phyloP scores from a whole-genome alignment of 495 filamentous ascomycete genomes.

The Hypoxylon rickii region DNA sequence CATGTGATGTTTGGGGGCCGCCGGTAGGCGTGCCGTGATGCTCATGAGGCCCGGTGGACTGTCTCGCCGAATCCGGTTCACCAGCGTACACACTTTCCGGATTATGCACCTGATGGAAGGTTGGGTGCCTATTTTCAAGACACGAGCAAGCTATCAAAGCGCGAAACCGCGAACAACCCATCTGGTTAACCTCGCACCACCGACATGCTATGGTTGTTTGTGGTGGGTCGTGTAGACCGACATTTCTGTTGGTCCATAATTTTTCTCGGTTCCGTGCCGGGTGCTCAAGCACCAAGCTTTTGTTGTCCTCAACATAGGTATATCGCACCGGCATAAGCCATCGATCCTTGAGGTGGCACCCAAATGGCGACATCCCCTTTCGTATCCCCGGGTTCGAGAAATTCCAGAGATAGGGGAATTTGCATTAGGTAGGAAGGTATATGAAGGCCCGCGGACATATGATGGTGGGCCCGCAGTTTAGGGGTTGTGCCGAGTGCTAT shows the following conservation, averaged over 20 bases:
- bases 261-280: slow-evolving; percentile 27
- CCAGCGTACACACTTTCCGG: slow-evolving; percentile 17
- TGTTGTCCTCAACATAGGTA: slow-evolving; percentile 20
- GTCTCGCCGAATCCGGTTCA: slow-evolving; percentile 23
- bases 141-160: slow-evolving; percentile 11
- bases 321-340: slow-evolving; percentile 21
- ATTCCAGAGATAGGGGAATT: slow-evolving; percentile 23
- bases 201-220: slow-evolving; percentile 7
- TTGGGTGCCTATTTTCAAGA: slow-evolving; percentile 7
- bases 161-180: slow-evolving; percentile 21
- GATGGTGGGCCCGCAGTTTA: slow-evolving; percentile 17
- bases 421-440: too few species aligned
- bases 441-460: too few species aligned
- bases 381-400: slow-evolving; percentile 27
- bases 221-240: slow-evolving; percentile 33
- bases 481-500: slow-evolving; percentile 18
- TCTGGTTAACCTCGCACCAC: slow-evolving; percentile 26
- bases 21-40: slow-evolving; percentile 17
- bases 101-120: slow-evolving; percentile 10
- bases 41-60: slow-evolving; percentile 20
- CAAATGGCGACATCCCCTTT: slow-evolving; percentile 18
- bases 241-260: slow-evolving; percentile 29
- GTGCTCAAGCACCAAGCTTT: slow-evolving; percentile 9
- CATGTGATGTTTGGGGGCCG: slow-evolving; percentile 22
- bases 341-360: slow-evolving; percentile 7